Evolutionary conservation across 306 rosid species (phyloP), one percentile per base, ranked within the genome.

Genomic region (Albizia julibrissin): DNA sequence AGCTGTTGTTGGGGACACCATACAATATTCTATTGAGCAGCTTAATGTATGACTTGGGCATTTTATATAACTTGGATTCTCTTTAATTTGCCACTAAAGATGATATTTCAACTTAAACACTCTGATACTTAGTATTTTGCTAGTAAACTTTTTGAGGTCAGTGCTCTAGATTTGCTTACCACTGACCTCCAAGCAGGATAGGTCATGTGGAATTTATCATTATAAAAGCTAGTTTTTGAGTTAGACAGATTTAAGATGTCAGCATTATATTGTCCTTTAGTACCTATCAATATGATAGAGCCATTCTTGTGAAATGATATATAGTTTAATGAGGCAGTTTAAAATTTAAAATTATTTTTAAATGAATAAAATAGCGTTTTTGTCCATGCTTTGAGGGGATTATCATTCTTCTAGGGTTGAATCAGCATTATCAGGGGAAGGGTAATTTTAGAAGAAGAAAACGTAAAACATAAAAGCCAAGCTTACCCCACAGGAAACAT

Each of bases 401-500:
- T 4, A 29, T 12, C 40, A 27, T 26, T 64, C 40, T 33, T 34
- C 29, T n/a, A 64, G 11, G n/a, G 5, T 64, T 40, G 42, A 64
- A 64, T 64, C 29, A 6, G 33, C 42, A 13, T 64, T 31, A 16
- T 16, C 3, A 31, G 19, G 31, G 69, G n/a, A 64, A 64, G 7
- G n/a, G 42, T 64, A 31, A 14, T 31, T 64, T n/a, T n/a, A n/a
- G n/a, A n/a, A n/a, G n/a, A 13, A 12, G 13, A 47, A 50, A 14
- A 14, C 6, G 24, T 5, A 43, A 43, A 43, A 43, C 9, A 43
- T n/a, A 37, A 13, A 80, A 65, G 15, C 21, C 3, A 80, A 69
- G 61, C 83, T 68, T 40, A 87, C 90, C 84, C 90, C 90, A 75
- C 86, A 84, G 52, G 87, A 87, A 87, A 87, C 85, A 71, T 88